A percentile compares a stretch with the other conserved stretches of the same genome.
These are phyloP conservation scores for Penicillium sp. DNA, from an alignment of 2,329 filamentous ascomycete genomes.

Conservation along the genomic window DNA sequence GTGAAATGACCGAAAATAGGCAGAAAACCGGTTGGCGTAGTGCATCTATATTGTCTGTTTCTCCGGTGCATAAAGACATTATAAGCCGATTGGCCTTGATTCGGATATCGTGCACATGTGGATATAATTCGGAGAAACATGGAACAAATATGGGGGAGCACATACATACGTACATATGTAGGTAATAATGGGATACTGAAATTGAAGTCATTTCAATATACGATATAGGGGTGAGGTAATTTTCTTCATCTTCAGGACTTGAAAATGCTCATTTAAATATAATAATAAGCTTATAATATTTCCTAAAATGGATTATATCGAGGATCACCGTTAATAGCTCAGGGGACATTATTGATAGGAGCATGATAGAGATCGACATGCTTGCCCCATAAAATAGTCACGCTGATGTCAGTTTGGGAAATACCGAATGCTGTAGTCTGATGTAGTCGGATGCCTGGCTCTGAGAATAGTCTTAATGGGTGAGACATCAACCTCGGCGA, in stretches of 20 bases:
- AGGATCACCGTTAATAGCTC: background rate
- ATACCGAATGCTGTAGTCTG: background rate
- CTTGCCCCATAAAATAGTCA: background rate
- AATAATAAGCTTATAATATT: background rate
- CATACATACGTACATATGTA: too few relatives aligned
- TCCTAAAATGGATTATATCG: background rate
- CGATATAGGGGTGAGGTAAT: background rate
- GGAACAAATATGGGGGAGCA: background rate
- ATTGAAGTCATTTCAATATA: background rate
- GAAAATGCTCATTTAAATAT: background rate
- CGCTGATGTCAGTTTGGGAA: background rate
- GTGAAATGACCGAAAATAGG: background rate
- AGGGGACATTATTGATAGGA: background rate
- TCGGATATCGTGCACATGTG: background rate
- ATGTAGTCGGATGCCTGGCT: background rate
- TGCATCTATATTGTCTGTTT: background rate
- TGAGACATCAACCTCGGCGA: constrained; percentile 9
- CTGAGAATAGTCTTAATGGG: background rate
- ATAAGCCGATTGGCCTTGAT: constrained; percentile 7
- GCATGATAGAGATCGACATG: background rate
- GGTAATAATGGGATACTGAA: too few relatives aligned
- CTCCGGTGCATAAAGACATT: background rate
- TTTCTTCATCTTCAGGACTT: background rate
- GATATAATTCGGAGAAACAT: constrained; percentile 3
- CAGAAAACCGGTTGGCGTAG: background rate